Base-by-base conservation (phyloP, 768 basidiomycete species). In the Lepiota brunneoincarnata region DNA sequence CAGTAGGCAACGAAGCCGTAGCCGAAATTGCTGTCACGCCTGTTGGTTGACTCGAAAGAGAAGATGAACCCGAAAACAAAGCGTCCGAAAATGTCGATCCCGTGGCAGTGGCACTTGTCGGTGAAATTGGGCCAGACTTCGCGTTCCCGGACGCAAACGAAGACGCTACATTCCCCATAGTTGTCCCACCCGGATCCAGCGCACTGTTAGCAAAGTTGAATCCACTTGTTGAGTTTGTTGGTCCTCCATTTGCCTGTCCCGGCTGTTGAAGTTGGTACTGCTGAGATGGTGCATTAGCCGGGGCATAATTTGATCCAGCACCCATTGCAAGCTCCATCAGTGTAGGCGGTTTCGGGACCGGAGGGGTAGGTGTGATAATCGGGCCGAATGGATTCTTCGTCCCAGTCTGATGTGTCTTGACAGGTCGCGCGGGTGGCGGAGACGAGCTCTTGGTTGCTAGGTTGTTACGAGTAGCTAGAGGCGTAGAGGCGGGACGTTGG, bases 321-420 rank as follows among this genome's bases (percentile, higher is more conserved):
- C 82, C 80, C 72, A 78, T 79, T 2, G 86, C 79, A 12, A 98
- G 70, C 63, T 97, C 89, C 69, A 89, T 81, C 63, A 98, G 72
- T 1, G 91, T 93, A 9, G 89, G 91, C 24, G 77, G 80, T 66
- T 86, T 89, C 1, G 91, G 89, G 23, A 90, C 75, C 6, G 79
- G 75, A 14, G 89, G 84, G 1, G 85, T 80, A 20, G 82, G 72
- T 7, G 78, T 76, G 4, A 80, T 75, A 3, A 90, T 82, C 26
- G 83, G 81, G 5, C 93, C 95, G 59, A 99, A 99, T 2, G 97
- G 97, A 77, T 99, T 99, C 60, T 84, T 86, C 6, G 92, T 91
- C 23, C 97, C 96, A 2, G 97, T 99, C 66, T 89, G 84, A 67
- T 98, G 95, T 5, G 93, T 78, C 61, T 83, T 86, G 23, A 98